Base-by-base conservation (phyloP, 371 early-diverging fungal species). In the Actinomortierella wolfii region DNA sequence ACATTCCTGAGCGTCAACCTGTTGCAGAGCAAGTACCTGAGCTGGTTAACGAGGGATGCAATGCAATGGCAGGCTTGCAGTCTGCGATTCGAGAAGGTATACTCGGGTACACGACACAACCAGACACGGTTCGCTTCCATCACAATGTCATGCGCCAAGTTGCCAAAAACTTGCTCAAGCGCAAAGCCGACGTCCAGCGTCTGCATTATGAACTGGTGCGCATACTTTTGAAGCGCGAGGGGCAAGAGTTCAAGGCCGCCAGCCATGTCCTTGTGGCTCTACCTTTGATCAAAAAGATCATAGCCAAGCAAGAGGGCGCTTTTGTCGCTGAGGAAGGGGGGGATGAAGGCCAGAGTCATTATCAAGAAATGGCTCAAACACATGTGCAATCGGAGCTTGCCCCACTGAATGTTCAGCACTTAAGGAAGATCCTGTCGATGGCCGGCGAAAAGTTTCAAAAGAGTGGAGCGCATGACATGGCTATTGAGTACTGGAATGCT, bases 391-490 rank as follows among this genome's bases (percentile, higher is more conserved):
- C 24, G 17, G 53, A 46, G 39, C 24, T 51, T 9, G 42, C 48
- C 5, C 54, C 51, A 11, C n/a, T 63, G 45, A 63, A 73, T 34
- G 40, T 55, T 7, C 49, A 40, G n/a, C 25, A 56, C 1, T 23
- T 73, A 14, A 51, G 74, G 15, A 42, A 18, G 46, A 59, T 66
- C 18, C 56, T 73, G 1, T 56, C 74, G 5, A 41, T 53, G 15
- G 74, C 67, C 0, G 74, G 67, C 9, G 74, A 73, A 44, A 73
- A 73, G 43, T 59, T 59, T 1, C 67, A 67, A n/a, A 73, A 67
- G 54, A 73, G 74, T 54, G 74, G 74, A 5, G 63, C 74, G 14
- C 74, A 73, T 48, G 74, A 67, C 28, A 66, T 59, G 67, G 67
- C 74, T 0, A 45, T 73, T 3, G 51, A 56, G 3, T 67, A 67